These are phyloP conservation scores for Licmophora abbreviata DNA, from an alignment of 108 stramenopile species.

Conservation along the genomic window DNA sequence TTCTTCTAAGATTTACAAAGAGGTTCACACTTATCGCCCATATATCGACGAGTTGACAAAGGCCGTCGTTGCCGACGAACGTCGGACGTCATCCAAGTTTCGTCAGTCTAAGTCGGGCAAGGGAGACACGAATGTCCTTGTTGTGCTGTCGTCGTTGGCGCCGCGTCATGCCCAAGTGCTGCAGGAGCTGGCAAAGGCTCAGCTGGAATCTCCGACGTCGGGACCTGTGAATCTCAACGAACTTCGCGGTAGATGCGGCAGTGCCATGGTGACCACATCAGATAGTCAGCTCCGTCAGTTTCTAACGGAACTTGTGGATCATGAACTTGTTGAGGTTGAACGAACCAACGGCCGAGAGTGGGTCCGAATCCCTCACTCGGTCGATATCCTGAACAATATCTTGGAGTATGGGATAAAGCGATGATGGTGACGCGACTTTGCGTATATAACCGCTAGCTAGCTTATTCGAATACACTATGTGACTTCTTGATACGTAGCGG, in stretches of 20 bases:
- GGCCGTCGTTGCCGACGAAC: constrained; percentile 3
- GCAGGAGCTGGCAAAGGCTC: not conserved
- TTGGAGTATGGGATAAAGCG: too few relatives aligned
- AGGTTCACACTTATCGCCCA: constrained; percentile 53
- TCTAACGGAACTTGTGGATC: constrained; percentile 1
- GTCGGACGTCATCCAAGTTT: too few relatives aligned
- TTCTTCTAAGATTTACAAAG: too few relatives aligned
- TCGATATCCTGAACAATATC: too few relatives aligned
- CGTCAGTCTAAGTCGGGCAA: too few relatives aligned
- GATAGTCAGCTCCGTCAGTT: not conserved
- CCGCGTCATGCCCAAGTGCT: not conserved
- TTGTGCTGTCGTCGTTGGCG: not conserved
- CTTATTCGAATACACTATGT: too few relatives aligned
- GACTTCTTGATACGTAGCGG: too few relatives aligned
- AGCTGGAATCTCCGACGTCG: not conserved
- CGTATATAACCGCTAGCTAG: too few relatives aligned
- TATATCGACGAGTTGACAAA: constrained; percentile 49
- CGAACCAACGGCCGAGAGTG: too few relatives aligned
- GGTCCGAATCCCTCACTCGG: too few relatives aligned
- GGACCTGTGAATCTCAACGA: not conserved
- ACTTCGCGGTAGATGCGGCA: not conserved
- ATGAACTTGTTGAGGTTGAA: constrained; percentile 2
- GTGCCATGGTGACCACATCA: not conserved
- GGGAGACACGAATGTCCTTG: not conserved
- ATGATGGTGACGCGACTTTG: too few relatives aligned